Evolutionary conservation across 176 grass and related monocot species (phyloP), one percentile per base, ranked within the genome.

Genomic region (Avena insularis): DNA sequence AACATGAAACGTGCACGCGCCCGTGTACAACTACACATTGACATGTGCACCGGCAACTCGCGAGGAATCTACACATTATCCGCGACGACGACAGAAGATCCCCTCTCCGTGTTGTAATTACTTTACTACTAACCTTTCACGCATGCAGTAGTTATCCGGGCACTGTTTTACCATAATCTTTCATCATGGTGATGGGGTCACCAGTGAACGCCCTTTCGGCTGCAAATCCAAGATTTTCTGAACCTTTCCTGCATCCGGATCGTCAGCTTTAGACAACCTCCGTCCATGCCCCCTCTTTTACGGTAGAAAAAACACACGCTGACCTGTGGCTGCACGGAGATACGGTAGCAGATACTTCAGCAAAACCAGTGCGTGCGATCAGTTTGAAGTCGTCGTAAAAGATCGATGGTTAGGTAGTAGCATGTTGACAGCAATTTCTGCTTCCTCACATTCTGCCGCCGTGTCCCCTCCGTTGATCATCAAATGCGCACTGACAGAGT

Each of bases 221-320:
- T 56, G 29, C 6, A 79, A 91, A 56, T 50, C 35, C 67, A 65
- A 79, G 5, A 21, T 65, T 47, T 3, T 29, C 54, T 16, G 16
- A 59, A 73, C 47, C 43, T 73, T 83, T 82, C 48, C 65, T 36
- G 55, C 56, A 29, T 74, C n/a, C 19, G 23, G 79, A 65, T 79
- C 68, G 14, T 1, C 20, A 57, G 19, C 84, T 83, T 83, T 83
- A 79, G 74, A 79, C 13, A 27, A 79, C 5, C 20, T 17, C 45
- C 2, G 5, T 63, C 68, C 7, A 14, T 31, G 23, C 31, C 11
- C 11, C 38, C 4, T 20, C 31, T 71, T 62, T 78, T 31, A 10
- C 21, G n/a, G 8, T 63, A 36, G 9, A 87, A 40, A 6, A 40
- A 40, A 5, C 38, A 40, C 6, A 6, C 4, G 5, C 38, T 5